Evolutionary conservation across 768 basidiomycete species (phyloP).

Genomic region (Suillus cothurnatus): DNA sequence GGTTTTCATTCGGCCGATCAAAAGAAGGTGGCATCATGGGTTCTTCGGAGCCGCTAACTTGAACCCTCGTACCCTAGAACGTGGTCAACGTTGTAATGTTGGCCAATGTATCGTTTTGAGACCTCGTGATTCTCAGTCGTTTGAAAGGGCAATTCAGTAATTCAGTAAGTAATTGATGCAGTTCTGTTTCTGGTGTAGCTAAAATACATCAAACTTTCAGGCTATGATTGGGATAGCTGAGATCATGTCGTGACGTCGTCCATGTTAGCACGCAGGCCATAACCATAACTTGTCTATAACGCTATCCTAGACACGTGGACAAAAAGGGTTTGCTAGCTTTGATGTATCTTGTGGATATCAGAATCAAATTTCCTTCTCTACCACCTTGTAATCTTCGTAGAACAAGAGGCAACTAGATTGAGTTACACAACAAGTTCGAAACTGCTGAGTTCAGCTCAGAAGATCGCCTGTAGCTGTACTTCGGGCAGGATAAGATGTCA

Average conservation of each 20-base stretch:
- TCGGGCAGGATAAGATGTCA: background rate
- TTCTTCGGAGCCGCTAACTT: background rate
- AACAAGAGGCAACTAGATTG: background rate
- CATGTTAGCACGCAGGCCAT: background rate
- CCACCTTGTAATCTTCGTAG: background rate
- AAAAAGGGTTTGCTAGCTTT: background rate
- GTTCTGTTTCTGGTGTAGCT: background rate
- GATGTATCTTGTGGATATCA: background rate
- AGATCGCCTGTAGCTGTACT: background rate
- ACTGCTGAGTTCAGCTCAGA: background rate
- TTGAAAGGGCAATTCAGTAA: background rate
- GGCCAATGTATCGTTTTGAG: background rate
- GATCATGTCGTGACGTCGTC: too few relatives aligned
- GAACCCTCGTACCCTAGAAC: conserved; percentile 5
- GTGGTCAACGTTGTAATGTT: background rate
- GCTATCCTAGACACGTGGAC: background rate
- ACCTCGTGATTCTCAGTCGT: background rate
- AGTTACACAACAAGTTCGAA: background rate
- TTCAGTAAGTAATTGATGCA: background rate
- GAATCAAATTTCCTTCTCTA: background rate
- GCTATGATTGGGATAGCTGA: background rate
- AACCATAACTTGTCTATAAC: background rate
- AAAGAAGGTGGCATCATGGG: conserved; percentile 1
- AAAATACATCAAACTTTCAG: background rate
- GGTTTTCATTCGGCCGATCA: conserved; percentile 1